These are phyloP conservation scores for Clavispora fructus DNA, from an alignment of 805 yeast species.

Conservation along the genomic window DNA sequence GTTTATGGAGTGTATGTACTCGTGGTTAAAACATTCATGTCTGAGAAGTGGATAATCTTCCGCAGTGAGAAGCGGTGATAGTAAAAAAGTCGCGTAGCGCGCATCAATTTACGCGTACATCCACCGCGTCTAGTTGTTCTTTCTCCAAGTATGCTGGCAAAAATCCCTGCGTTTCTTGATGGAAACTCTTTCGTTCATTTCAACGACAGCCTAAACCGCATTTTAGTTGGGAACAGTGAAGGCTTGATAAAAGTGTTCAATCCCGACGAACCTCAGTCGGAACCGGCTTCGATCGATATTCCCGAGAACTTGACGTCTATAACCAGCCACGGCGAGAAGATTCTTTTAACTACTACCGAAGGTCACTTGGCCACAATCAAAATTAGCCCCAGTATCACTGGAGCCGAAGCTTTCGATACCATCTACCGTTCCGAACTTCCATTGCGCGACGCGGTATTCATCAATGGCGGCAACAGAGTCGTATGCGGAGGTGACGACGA, in stretches of 20 bases:
- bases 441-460: constrained; percentile 48
- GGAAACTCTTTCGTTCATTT: constrained; percentile 34
- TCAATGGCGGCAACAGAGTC: constrained; percentile 56
- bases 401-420: constrained; percentile 32
- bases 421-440: constrained; percentile 43
- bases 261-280: constrained; percentile 45
- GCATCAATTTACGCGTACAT: not conserved
- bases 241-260: constrained; percentile 52
- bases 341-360: constrained; percentile 32
- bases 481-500: constrained; percentile 67
- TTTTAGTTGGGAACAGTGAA: constrained; percentile 49
- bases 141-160: constrained; percentile 9
- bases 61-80: not conserved
- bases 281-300: constrained; percentile 56
- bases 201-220: constrained; percentile 18
- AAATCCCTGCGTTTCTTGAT: constrained; percentile 36
- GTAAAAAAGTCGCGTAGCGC: not conserved
- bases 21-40: too few species aligned
- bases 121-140: not conserved
- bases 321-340: constrained; percentile 16
- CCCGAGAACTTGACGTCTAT: constrained; percentile 43
- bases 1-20: too few species aligned
- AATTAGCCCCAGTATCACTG: constrained; percentile 2
- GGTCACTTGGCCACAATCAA: constrained; percentile 32
- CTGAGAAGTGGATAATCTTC: too few species aligned